These are phyloP conservation scores for Cercospora brassicicola DNA, from an alignment of 2,329 filamentous ascomycete genomes.

Conservation along the genomic window DNA sequence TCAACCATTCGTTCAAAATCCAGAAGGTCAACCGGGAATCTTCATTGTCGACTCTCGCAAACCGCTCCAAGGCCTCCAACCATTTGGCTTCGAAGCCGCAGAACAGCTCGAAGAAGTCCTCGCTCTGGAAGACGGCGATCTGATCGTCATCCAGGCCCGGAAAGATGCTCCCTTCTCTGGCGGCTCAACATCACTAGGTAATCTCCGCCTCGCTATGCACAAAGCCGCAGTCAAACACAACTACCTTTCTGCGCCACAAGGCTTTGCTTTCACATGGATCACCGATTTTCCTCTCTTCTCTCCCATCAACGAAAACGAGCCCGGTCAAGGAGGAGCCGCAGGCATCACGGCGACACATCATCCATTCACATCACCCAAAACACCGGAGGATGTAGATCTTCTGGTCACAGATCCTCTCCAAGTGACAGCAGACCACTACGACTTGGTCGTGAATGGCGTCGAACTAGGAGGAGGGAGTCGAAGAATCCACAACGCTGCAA, in stretches of 20 bases:
- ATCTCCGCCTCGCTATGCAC: conserved; percentile 69
- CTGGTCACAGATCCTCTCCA: conserved; percentile 70
- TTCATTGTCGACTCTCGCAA: conserved; percentile 72
- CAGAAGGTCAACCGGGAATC: conserved; percentile 75
- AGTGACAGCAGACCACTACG: conserved; percentile 85
- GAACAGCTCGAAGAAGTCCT: conserved; percentile 57
- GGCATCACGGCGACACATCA: conserved; percentile 89
- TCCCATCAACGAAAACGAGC: conserved; percentile 61
- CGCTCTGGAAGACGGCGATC: conserved; percentile 67
- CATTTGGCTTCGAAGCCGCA: conserved; percentile 72
- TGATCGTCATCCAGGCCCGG: conserved; percentile 80
- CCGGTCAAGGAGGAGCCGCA: conserved; percentile 77
- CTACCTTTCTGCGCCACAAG: conserved; percentile 53
- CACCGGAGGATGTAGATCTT: conserved; percentile 68
- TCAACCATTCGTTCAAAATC: conserved; percentile 63
- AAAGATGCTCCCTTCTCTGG: conserved; percentile 64
- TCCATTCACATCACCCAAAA: conserved; percentile 87
- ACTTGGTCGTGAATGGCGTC: conserved; percentile 91
- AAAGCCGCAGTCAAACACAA: conserved; percentile 64
- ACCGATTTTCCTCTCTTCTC: conserved; percentile 92
- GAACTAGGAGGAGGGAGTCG: conserved; percentile 91
- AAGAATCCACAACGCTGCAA: conserved; percentile 79
- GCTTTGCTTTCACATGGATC: conserved; percentile 78
- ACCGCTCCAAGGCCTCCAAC: conserved; percentile 73
- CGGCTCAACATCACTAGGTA: conserved; percentile 71